These are phyloP conservation scores for Fusarium pseudocircinatum DNA, from an alignment of 2,329 filamentous ascomycete genomes.

Conservation along the genomic window DNA sequence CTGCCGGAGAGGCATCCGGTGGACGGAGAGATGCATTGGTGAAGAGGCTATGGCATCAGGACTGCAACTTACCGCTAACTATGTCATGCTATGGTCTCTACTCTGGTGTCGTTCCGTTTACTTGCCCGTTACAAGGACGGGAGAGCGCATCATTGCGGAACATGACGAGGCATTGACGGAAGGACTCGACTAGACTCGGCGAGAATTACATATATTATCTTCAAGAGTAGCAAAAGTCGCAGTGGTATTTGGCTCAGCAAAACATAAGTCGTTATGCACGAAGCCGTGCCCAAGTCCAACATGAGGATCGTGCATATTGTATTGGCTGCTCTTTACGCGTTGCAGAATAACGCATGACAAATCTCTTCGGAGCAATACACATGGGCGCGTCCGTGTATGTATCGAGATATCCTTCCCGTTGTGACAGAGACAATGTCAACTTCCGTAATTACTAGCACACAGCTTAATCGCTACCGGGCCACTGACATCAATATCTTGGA, in stretches of 20 bases:
- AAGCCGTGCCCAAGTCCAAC: background rate
- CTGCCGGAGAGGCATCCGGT: background rate
- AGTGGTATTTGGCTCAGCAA: no score
- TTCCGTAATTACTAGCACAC: background rate
- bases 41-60: background rate
- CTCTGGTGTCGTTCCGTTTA: background rate
- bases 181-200: background rate
- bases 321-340: background rate
- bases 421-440: background rate
- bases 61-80: background rate
- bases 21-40: background rate
- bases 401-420: background rate
- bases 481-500: background rate
- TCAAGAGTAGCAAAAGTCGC: background rate
- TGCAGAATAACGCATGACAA: fast-evolving
- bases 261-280: background rate
- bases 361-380: background rate
- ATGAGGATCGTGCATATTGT: background rate
- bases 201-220: background rate
- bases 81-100: background rate
- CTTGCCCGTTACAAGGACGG: background rate
- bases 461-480: no score
- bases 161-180: background rate
- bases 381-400: background rate
- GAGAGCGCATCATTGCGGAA: background rate